Evolutionary conservation across 371 early-diverging fungal species (phyloP).

Genomic region (Actinomortierella ambigua): DNA sequence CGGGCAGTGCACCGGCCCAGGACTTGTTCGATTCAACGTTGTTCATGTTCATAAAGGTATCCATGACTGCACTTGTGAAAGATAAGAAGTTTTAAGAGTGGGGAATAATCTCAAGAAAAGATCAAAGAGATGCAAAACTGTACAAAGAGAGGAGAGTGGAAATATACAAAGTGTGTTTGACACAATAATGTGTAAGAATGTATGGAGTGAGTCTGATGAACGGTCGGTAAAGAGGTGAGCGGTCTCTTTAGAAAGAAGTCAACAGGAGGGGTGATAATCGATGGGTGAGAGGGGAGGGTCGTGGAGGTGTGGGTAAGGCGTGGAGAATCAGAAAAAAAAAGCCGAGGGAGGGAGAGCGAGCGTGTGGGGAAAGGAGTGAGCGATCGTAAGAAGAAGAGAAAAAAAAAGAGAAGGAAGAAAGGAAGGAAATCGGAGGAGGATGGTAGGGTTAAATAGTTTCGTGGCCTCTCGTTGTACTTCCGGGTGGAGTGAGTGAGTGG

Average conservation of each 20-base stretch:
- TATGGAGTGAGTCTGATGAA: too few relatives aligned
- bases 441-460: not conserved
- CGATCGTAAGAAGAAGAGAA: not conserved
- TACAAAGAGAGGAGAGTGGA: not conserved
- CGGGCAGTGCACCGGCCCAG: conserved; percentile 87
- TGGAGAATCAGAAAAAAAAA: conserved; percentile 1
- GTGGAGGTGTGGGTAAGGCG: conserved; percentile 7
- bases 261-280: conserved; percentile 1
- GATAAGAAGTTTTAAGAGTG: conserved; percentile 5
- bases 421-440: conserved; percentile 7
- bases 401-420: conserved; percentile 6
- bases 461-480: too few relatives aligned
- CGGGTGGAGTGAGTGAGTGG: too few relatives aligned
- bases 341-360: not conserved
- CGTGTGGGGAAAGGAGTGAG: conserved; percentile 2
- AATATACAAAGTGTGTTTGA: conserved; percentile 4
- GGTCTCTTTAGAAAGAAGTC: conserved; percentile 29
- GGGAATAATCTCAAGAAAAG: not conserved
- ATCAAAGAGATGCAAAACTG: not conserved
- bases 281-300: conserved; percentile 3
- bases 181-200: conserved; percentile 11
- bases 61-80: conserved; percentile 10
- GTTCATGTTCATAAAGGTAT: conserved; percentile 45
- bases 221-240: conserved; percentile 43
- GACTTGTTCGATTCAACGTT: conserved; percentile 52